These are phyloP conservation scores for Sugiyamaella qingdaonensis DNA, from an alignment of 805 yeast species.

Conservation along the genomic window DNA sequence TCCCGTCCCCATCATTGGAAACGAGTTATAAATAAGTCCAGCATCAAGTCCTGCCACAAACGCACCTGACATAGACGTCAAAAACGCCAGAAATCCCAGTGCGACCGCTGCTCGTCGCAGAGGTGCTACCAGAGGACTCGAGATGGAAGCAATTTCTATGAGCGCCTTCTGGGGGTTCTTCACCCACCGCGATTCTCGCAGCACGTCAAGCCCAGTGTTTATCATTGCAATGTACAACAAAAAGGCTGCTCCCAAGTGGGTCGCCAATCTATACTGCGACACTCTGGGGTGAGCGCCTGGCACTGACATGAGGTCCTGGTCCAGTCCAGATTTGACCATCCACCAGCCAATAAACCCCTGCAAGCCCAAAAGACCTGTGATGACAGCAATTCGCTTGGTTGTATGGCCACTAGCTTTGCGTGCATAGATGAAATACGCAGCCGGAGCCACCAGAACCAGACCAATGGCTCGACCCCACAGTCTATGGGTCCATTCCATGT, in stretches of 20 bases:
- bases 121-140: slow-evolving; percentile 51
- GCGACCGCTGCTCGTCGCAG: slow-evolving; percentile 54
- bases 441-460: slow-evolving; percentile 74
- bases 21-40: slow-evolving; percentile 90
- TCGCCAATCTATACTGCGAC: slow-evolving; percentile 87
- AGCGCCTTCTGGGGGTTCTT: slow-evolving; percentile 58
- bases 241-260: slow-evolving; percentile 93
- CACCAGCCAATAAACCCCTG: slow-evolving; percentile 99
- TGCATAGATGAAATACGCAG: slow-evolving; percentile 68
- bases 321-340: slow-evolving; percentile 97
- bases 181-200: slow-evolving; percentile 68
- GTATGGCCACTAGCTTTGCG: slow-evolving; percentile 64
- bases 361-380: slow-evolving; percentile 75
- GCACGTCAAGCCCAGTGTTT: slow-evolving; percentile 81
- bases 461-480: slow-evolving; percentile 91
- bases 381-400: slow-evolving; percentile 61
- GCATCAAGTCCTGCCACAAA: slow-evolving; percentile 98
- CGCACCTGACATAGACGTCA: slow-evolving; percentile 96
- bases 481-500: slow-evolving; percentile 98
- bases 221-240: slow-evolving; percentile 81
- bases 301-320: slow-evolving; percentile 68
- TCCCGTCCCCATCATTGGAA: slow-evolving; percentile 85
- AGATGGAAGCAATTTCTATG: slow-evolving; percentile 50
- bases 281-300: slow-evolving; percentile 95
- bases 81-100: slow-evolving; percentile 64